Conservation (phyloP, 78 protist genomes). For the Diacronema lutheri region DNA sequence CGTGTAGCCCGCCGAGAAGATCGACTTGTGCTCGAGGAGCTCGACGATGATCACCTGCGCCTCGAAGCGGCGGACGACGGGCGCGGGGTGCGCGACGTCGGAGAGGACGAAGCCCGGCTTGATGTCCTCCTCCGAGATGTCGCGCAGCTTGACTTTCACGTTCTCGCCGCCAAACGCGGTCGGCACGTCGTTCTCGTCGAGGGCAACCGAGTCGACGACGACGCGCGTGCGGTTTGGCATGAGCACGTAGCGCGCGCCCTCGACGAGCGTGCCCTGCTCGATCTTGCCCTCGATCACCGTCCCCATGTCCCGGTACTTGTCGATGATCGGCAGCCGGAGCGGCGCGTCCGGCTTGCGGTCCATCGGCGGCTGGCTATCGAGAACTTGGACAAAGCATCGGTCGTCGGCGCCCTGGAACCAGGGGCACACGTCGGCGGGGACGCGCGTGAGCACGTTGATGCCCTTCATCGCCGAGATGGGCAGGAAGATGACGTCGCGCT, state of each 20-base stretch:
- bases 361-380: constrained; percentile 62
- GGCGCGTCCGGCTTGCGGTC: constrained; percentile 59
- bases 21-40: constrained; percentile 67
- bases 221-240: constrained; percentile 66
- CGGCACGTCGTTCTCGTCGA: constrained; percentile 62
- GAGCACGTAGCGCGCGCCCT: constrained; percentile 58
- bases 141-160: constrained; percentile 69
- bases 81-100: neutral
- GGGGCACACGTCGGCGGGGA: constrained; percentile 48
- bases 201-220: constrained; percentile 28
- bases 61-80: constrained; percentile 52
- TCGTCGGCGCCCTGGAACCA: constrained; percentile 60
- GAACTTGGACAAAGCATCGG: constrained; percentile 32
- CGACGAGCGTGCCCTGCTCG: constrained; percentile 76
- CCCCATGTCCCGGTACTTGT: constrained; percentile 82
- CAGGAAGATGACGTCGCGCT: constrained; percentile 61
- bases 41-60: constrained; percentile 65
- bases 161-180: constrained; percentile 75
- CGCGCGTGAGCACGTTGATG: constrained; percentile 56
- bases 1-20: constrained; percentile 10
- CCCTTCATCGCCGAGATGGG: constrained; percentile 90
- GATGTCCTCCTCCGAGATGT: constrained; percentile 65
- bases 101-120: constrained; percentile 13
- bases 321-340: constrained; percentile 80
- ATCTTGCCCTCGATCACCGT: constrained; percentile 79